These are phyloP conservation scores for Abelmoschus esculentus DNA, from an alignment of 345 rosid genomes.

Conservation along the genomic window DNA sequence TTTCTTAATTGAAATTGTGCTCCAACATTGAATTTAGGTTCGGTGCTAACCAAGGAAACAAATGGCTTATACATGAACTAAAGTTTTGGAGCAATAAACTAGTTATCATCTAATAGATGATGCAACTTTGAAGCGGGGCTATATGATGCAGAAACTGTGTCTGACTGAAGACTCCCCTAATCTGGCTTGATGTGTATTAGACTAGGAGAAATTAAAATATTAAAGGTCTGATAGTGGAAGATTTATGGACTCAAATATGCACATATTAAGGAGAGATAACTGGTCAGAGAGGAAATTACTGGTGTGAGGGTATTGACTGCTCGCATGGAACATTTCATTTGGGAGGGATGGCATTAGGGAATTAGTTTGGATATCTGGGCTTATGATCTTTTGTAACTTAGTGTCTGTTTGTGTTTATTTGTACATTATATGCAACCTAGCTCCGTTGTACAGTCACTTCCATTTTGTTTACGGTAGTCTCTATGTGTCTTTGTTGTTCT, in stretches of 20 bases:
- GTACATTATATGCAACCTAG: background rate
- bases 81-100: background rate
- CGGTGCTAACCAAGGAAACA: background rate
- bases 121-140: background rate
- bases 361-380: no score
- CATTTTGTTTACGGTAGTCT: background rate
- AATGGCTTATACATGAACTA: background rate
- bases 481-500: background rate
- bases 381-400: background rate
- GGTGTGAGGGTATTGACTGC: no score
- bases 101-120: background rate
- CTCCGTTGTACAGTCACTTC: background rate
- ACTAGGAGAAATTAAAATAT: background rate
- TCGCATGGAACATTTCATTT: no score
- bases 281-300: no score
- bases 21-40: background rate
- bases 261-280: background rate
- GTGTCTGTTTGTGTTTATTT: background rate
- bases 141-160: background rate
- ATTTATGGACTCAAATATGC: background rate
- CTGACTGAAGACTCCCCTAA: background rate
- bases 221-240: background rate
- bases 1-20: background rate
- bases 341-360: no score
- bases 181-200: background rate